Conservation (phyloP, 139 green algal genomes). For the Dunaliella primolecta region DNA sequence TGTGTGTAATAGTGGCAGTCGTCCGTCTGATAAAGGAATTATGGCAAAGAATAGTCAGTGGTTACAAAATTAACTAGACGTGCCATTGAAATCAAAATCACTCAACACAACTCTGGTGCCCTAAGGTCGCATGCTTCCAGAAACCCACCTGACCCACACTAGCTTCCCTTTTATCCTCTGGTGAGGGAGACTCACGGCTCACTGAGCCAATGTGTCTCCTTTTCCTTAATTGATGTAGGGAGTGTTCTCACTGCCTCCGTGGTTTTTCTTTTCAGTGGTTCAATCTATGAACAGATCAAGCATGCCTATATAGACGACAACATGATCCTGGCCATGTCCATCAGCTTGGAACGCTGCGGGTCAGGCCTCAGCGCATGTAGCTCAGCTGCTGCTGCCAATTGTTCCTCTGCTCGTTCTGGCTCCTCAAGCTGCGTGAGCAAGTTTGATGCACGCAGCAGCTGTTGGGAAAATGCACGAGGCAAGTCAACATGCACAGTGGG, state of each 20-base stretch:
- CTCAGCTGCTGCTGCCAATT: slow-evolving; percentile 29
- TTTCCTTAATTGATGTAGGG: no score
- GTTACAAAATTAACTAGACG: no score
- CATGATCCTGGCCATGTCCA: slow-evolving; percentile 48
- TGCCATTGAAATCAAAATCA: no score
- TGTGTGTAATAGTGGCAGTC: no score
- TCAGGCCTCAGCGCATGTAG: slow-evolving; percentile 14
- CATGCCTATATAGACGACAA: slow-evolving; percentile 19
- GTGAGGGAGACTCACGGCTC: no score
- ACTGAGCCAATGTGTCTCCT: no score
- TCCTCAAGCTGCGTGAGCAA: slow-evolving; percentile 47
- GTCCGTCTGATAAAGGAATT: no score
- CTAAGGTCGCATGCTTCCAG: not conserved
- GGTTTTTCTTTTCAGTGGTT: not conserved
- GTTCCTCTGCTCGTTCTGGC: slow-evolving; percentile 25
- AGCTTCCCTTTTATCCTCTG: not conserved
- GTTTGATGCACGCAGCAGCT: not conserved
- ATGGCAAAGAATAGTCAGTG: no score
- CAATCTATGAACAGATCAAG: not conserved
- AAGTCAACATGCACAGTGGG: not conserved
- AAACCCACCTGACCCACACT: not conserved
- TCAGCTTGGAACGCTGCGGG: slow-evolving; percentile 27
- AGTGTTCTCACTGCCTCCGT: not conserved
- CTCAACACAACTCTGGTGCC: no score
- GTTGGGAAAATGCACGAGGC: not conserved